These are phyloP conservation scores for Diplocarpon rosae DNA, from an alignment of 2,329 filamentous ascomycete species.

Conservation along the genomic window DNA sequence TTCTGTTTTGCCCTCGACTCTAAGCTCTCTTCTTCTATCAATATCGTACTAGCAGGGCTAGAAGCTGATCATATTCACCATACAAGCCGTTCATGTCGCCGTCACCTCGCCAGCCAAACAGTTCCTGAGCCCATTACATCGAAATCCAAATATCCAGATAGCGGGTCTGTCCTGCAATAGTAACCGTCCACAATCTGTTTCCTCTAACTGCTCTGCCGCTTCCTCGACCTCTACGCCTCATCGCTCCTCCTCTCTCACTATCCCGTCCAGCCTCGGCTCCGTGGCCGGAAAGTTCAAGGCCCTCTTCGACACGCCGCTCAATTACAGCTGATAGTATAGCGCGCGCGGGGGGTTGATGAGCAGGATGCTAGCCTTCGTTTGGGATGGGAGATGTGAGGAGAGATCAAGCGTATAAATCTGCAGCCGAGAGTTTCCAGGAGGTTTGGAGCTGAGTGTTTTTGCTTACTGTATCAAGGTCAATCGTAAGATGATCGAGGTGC, in stretches of 20 bases:
- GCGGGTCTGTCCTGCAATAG: slow-evolving; percentile 9
- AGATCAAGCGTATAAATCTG: slow-evolving; percentile 16
- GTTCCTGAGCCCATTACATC: too few species aligned
- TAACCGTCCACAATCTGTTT: slow-evolving; percentile 10
- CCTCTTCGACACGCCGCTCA: slow-evolving; percentile 14
- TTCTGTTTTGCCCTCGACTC: too few species aligned
- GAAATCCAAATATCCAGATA: slow-evolving; percentile 1
- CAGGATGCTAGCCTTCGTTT: slow-evolving; percentile 1
- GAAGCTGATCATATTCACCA: too few species aligned
- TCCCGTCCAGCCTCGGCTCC: slow-evolving; percentile 9
- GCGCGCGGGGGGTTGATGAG: background rate
- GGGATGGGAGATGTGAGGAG: slow-evolving; percentile 8
- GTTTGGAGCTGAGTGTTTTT: slow-evolving; percentile 6
- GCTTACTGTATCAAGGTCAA: background rate
- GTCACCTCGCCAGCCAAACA: too few species aligned
- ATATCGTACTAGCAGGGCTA: too few species aligned
- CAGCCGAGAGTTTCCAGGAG: slow-evolving; percentile 10
- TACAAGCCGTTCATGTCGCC: too few species aligned
- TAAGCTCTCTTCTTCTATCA: too few species aligned
- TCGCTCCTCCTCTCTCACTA: slow-evolving; percentile 8
- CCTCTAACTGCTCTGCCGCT: slow-evolving; percentile 13
- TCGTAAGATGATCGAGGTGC: background rate
- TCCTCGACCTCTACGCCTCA: slow-evolving; percentile 14
- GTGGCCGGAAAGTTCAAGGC: slow-evolving; percentile 11
- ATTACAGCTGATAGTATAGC: slow-evolving; percentile 1